phyloP scores from a whole-genome alignment of 352 stramenopile genomes.

The Phytophthora colocasiae region DNA sequence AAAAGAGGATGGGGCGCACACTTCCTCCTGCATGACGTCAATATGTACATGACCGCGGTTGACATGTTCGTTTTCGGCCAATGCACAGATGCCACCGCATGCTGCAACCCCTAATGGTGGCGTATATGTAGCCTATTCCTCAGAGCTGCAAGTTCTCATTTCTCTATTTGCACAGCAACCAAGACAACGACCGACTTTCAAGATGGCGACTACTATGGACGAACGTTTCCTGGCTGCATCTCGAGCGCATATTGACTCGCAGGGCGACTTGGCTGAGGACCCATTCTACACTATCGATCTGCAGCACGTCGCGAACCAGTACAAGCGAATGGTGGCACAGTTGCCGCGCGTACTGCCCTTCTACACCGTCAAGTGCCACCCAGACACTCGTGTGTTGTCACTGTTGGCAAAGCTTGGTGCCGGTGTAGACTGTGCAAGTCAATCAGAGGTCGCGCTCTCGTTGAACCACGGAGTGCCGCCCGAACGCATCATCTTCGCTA shows the following conservation, averaged over 20 bases:
- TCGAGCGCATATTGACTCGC: slow-evolving; percentile 35
- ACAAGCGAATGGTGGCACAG: slow-evolving; percentile 53
- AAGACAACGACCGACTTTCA: slow-evolving; percentile 1
- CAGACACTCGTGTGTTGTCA: slow-evolving; percentile 64
- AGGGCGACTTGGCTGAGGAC: slow-evolving; percentile 47
- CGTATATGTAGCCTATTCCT: too few species aligned
- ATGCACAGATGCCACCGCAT: slow-evolving; percentile 31
- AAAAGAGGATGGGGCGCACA: neutral
- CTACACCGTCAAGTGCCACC: slow-evolving; percentile 94
- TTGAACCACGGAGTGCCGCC: slow-evolving; percentile 55
- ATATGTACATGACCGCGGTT: slow-evolving; percentile 24
- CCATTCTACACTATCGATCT: slow-evolving; percentile 77
- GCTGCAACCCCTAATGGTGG: too few species aligned
- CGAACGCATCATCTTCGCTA: slow-evolving; percentile 89
- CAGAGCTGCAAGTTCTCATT: slow-evolving; percentile 4
- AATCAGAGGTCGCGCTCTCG: slow-evolving; percentile 78
- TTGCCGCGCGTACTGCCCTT: slow-evolving; percentile 70
- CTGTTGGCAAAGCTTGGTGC: slow-evolving; percentile 56
- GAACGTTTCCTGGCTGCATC: slow-evolving; percentile 19
- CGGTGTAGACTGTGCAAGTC: slow-evolving; percentile 90
- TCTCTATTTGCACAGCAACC: slow-evolving; percentile 8
- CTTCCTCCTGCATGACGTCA: slow-evolving; percentile 8
- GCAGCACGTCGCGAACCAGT: slow-evolving; percentile 53
- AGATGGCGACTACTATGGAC: slow-evolving; percentile 19
- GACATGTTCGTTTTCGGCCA: slow-evolving; percentile 18